Base-by-base conservation (phyloP, 140 eudicot species). In the Ambrosia hybrid region DNA sequence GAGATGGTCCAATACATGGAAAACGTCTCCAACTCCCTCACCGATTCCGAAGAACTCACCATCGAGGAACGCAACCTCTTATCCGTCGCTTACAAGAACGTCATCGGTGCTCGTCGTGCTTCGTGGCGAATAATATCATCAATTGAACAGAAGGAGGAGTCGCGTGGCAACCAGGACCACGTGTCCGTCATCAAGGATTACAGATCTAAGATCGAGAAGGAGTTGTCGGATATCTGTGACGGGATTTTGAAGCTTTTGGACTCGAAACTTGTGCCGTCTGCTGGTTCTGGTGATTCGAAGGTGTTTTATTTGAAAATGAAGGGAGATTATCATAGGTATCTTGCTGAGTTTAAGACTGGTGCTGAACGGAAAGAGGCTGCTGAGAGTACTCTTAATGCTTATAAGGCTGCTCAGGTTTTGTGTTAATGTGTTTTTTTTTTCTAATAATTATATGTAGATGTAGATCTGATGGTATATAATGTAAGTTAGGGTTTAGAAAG, bases 81-180 rank as follows among this genome's bases (percentile, higher is more conserved):
- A 65, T 83, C 88, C 63, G 89, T 85, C 30, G 87, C 95, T 4
- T 87, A 87, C 85, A 88, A 88, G 75, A 88, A 88, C 70, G 95
- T 88, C n/a, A 88, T 88, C 81, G 91, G 91, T 11, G 88, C 91
- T 9, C 74, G 91, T 6, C 77, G 91, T 3, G 91, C 91, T 8
- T 86, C 91, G 5, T 86, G 91, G 91, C 73, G 88, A 2, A 86
- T 86, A 34, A 86, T 86, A 76, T 86, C 91, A 0, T 85, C 95
- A 4, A 87, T 87, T n/a, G 90, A 87, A 76, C 94, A 87, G 70
- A 87, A 87, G 67, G 94, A 87, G 71, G 94, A 87, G 85, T 65
- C 83, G 1, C 81, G 88, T 14, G 95, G 91, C n/a, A 87, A 82
- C 34, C 84, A 83, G 55, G 91, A 80, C 0, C 91, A 83, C 17